These are phyloP conservation scores for Byssothecium circinans DNA, from an alignment of 2,329 filamentous ascomycete genomes.

Conservation along the genomic window DNA sequence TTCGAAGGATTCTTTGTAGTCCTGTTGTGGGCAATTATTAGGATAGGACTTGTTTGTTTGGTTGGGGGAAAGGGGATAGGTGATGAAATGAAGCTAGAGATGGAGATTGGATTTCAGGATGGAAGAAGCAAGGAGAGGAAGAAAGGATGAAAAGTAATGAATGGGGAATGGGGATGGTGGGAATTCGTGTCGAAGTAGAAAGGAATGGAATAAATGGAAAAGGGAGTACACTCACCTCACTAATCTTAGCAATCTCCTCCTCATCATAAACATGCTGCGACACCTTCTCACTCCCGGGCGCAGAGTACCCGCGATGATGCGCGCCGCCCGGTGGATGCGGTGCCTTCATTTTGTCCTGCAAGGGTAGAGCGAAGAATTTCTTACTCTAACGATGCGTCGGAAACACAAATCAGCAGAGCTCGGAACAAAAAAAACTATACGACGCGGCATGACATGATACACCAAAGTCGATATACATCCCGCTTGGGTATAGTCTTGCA, in stretches of 20 bases:
- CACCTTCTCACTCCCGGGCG: conserved; percentile 43
- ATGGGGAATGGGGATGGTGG: too few species aligned
- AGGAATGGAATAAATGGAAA: neutral
- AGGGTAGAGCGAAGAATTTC: conserved; percentile 43
- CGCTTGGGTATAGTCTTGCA: too few species aligned
- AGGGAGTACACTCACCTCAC: conserved; percentile 12
- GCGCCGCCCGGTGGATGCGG: conserved; percentile 44
- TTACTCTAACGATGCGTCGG: too few species aligned
- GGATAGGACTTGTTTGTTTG: neutral
- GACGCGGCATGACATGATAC: neutral
- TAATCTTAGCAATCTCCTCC: conserved; percentile 18
- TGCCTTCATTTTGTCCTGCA: conserved; percentile 40
- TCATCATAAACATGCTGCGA: conserved; percentile 30
- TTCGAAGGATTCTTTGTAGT: conserved; percentile 42
- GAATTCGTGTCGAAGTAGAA: neutral
- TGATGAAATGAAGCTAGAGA: too few species aligned
- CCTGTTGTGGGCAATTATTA: conserved; percentile 4
- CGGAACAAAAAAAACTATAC: neutral
- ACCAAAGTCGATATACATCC: too few species aligned
- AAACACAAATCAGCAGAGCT: neutral
- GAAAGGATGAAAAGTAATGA: too few species aligned
- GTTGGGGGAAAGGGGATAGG: too few species aligned
- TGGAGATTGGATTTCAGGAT: too few species aligned
- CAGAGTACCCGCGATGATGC: conserved; percentile 47
- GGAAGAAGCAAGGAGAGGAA: neutral